These are phyloP conservation scores for Flaveria floridana DNA, from an alignment of 140 eudicot species.

Conservation along the genomic window DNA sequence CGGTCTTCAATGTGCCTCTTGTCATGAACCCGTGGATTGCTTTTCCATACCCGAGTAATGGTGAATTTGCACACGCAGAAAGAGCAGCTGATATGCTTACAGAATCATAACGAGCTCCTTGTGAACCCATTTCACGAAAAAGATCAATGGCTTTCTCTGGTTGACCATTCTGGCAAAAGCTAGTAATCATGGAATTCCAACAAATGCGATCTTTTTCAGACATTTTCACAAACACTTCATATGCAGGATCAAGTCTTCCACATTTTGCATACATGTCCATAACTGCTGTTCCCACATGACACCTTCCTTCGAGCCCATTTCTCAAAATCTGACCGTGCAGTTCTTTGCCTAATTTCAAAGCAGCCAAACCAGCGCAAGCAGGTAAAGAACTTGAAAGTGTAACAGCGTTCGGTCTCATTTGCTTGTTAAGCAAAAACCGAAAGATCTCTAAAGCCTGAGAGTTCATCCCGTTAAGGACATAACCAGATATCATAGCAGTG, in stretches of 20 bases:
- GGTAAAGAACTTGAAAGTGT: slow-evolving; percentile 72
- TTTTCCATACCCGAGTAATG: slow-evolving; percentile 58
- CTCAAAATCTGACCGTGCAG: slow-evolving; percentile 51
- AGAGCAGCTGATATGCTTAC: slow-evolving; percentile 72
- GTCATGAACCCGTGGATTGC: slow-evolving; percentile 70
- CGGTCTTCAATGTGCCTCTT: slow-evolving; percentile 45
- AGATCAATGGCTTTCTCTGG: slow-evolving; percentile 64
- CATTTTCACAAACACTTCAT: slow-evolving; percentile 46
- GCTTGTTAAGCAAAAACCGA: slow-evolving; percentile 37
- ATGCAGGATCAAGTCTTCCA: slow-evolving; percentile 63
- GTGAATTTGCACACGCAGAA: slow-evolving; percentile 61
- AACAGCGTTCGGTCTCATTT: slow-evolving; percentile 75
- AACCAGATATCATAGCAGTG: slow-evolving; percentile 83
- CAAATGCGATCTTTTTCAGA: slow-evolving; percentile 60
- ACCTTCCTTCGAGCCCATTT: slow-evolving; percentile 45
- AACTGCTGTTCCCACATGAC: slow-evolving; percentile 63
- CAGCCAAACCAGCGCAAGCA: slow-evolving; percentile 73
- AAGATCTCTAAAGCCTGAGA: slow-evolving; percentile 49
- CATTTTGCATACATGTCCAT: slow-evolving; percentile 82
- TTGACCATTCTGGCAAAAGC: slow-evolving; percentile 57
- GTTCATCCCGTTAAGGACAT: slow-evolving; percentile 63
- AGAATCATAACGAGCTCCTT: slow-evolving; percentile 48
- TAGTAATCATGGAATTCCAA: slow-evolving; percentile 75
- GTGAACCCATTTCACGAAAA: slow-evolving; percentile 56
- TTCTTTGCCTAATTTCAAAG: slow-evolving; percentile 60